phyloP scores from a whole-genome alignment of 2,329 filamentous ascomycete genomes.

The Verticillium nonalfalfae region DNA sequence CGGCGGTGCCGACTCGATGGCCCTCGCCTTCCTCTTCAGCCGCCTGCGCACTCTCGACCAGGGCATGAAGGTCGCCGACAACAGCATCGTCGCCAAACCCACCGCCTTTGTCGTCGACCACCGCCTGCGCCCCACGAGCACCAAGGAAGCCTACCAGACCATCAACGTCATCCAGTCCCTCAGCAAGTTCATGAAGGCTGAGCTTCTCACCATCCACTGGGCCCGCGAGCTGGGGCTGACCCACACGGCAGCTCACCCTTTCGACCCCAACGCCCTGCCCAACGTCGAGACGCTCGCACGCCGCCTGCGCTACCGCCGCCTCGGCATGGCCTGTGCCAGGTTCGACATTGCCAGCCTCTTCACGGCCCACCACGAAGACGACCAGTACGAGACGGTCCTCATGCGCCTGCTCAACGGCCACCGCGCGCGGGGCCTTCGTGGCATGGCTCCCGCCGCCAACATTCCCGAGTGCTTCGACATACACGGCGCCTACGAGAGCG shows the following conservation, averaged over 20 bases:
- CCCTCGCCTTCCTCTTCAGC: slow-evolving; percentile 69
- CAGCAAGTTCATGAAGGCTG: slow-evolving; percentile 21
- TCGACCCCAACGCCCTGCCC: slow-evolving; percentile 31
- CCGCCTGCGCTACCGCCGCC: slow-evolving; percentile 61
- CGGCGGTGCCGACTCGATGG: slow-evolving; percentile 97
- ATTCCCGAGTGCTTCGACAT: slow-evolving; percentile 84
- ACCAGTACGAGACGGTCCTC: slow-evolving; percentile 84
- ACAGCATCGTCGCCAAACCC: slow-evolving; percentile 30
- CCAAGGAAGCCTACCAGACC: slow-evolving; percentile 44
- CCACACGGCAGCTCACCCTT: not conserved
- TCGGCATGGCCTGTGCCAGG: slow-evolving; percentile 56
- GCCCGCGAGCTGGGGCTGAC: slow-evolving; percentile 20
- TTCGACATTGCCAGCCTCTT: slow-evolving; percentile 55
- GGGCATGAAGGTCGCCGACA: slow-evolving; percentile 35
- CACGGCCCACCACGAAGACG: slow-evolving; percentile 81
- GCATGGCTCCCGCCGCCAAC: slow-evolving; percentile 56
- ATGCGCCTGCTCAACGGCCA: slow-evolving; percentile 69
- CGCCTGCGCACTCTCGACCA: slow-evolving; percentile 28
- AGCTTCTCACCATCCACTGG: slow-evolving; percentile 42
- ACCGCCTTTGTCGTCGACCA: slow-evolving; percentile 52
- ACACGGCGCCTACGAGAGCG: slow-evolving; percentile 64
- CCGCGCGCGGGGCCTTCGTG: slow-evolving; percentile 62
- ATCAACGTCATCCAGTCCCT: slow-evolving; percentile 23
- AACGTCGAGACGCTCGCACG: slow-evolving; percentile 77
- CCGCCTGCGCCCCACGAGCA: slow-evolving; percentile 44